Evolutionary conservation across 805 yeast species (phyloP).

Genomic region (Saccharomycopsis vini): DNA sequence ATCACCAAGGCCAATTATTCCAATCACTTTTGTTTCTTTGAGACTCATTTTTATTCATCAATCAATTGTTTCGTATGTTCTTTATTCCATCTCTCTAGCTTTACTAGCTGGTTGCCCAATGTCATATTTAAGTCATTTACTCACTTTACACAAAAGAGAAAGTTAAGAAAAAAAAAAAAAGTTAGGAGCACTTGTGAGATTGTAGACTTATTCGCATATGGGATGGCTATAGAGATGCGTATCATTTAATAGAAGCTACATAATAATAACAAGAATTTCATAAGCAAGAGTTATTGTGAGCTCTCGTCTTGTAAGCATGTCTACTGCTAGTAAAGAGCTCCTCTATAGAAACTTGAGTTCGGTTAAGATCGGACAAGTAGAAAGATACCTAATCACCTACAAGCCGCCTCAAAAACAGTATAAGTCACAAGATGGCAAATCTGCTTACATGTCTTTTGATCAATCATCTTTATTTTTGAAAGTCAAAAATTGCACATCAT

Average conservation of each 20-base stretch:
- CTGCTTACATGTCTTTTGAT: constrained; percentile 20
- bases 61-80: too few species aligned
- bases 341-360: constrained; percentile 33
- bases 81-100: not conserved
- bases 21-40: constrained; percentile 48
- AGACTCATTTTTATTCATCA: constrained; percentile 3
- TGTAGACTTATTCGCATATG: too few species aligned
- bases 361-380: constrained; percentile 51
- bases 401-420: constrained; percentile 27
- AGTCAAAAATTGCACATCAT: constrained; percentile 53
- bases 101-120: not conserved
- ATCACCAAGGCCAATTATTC: constrained; percentile 93
- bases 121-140: too few species aligned
- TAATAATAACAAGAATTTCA: too few species aligned
- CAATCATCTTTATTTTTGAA: constrained; percentile 37
- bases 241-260: too few species aligned
- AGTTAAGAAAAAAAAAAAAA: not conserved
- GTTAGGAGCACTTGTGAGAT: not conserved
- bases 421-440: constrained; percentile 22
- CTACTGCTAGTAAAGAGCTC: too few species aligned
- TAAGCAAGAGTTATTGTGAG: too few species aligned
- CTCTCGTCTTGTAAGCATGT: too few species aligned
- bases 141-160: not conserved
- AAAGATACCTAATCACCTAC: constrained; percentile 46
- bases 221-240: too few species aligned